Percentiles rank a stretch among this genome's conserved stretches.
phyloP scores from a whole-genome alignment of 2,329 filamentous ascomycete species.

The Paracoccidioides brasiliensis region DNA sequence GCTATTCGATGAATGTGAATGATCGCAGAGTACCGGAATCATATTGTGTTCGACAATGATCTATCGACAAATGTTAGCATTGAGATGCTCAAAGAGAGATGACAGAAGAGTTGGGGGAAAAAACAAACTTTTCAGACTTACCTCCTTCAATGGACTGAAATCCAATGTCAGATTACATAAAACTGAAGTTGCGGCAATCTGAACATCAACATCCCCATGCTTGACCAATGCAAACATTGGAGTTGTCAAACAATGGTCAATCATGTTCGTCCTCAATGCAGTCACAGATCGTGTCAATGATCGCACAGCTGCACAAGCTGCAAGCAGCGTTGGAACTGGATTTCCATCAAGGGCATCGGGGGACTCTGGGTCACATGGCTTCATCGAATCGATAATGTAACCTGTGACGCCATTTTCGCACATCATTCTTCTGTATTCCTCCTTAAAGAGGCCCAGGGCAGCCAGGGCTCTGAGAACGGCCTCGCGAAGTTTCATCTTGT shows the following conservation, averaged over 20 bases:
- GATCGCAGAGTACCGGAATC: slow-evolving; percentile 63
- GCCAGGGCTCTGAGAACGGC: slow-evolving; percentile 65
- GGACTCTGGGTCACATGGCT: slow-evolving; percentile 33
- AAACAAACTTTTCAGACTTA: slow-evolving; percentile 33
- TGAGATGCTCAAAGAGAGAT: slow-evolving; percentile 2
- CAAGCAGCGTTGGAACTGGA: slow-evolving; percentile 62
- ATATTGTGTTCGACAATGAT: slow-evolving; percentile 61
- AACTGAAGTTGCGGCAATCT: slow-evolving; percentile 72
- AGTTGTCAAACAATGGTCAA: slow-evolving; percentile 69
- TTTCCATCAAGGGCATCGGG: slow-evolving; percentile 51
- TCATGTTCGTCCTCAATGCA: slow-evolving; percentile 70
- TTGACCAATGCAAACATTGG: slow-evolving; percentile 65
- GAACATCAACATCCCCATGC: slow-evolving; percentile 63
- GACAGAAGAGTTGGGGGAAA: slow-evolving; percentile 6
- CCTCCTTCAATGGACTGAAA: slow-evolving; percentile 81
- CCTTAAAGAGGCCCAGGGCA: slow-evolving; percentile 67
- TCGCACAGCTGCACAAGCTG: slow-evolving; percentile 69
- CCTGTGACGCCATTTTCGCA: slow-evolving; percentile 69
- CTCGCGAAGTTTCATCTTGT: slow-evolving; percentile 65
- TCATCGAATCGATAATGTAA: slow-evolving; percentile 74
- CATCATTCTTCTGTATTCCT: slow-evolving; percentile 69
- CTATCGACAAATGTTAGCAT: slow-evolving; percentile 29
- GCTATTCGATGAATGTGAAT: slow-evolving; percentile 70
- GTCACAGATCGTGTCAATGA: slow-evolving; percentile 75
- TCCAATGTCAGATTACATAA: slow-evolving; percentile 78